Evolutionary conservation across 2,329 filamentous ascomycete genomes (phyloP), one percentile per base, ranked within the genome.

Genomic region (Claviceps lovelessii): DNA sequence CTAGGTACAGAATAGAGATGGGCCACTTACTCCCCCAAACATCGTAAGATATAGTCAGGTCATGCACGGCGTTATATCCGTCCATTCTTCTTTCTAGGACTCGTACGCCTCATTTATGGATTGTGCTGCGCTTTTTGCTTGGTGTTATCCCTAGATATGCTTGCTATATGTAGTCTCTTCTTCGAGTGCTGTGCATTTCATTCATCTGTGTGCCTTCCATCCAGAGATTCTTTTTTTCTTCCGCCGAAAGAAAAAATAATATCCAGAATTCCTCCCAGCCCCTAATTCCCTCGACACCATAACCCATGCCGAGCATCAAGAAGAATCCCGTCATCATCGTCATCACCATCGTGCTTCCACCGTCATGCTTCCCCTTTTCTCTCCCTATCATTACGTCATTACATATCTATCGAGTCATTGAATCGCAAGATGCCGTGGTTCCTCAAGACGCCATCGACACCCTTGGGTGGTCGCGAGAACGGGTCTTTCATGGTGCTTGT

Each of bases 371-470:
- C 31, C 48, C 23, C 31, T 39, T 47, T 52, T 5, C 23, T 2
- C 52, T 4, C 28, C 8, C 13, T 17, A 7, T 54, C 51, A 31
- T 31, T 23, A 33, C 7, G 11, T 48, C 52, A 61, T 69, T 73
- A 81, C 68, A 81, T 76, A 64, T 90, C 86, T 74, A 97, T 89
- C 58, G 85, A 89, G 70, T 96, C 90, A 67, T 91, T 94, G 70
- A 98, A 98, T 61, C 87, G 80, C 68, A 98, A 72, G 59, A 97
- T 86, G 11, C 91, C 93, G 65, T 94, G 90, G 51, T 79, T 81
- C 72, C 84, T 89, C 65, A 97, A 73, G 58, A 94, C 78, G 10
- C 93, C 91, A 67, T 97, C 93, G 44, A 96, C 84, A 0, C 89
- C 89, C 59, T 89, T 83, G 1, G 87, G 86, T 63, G 88, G 75